Conservation (phyloP, 1,284 basidiomycete genomes). For the Psilocybe mexicana region DNA sequence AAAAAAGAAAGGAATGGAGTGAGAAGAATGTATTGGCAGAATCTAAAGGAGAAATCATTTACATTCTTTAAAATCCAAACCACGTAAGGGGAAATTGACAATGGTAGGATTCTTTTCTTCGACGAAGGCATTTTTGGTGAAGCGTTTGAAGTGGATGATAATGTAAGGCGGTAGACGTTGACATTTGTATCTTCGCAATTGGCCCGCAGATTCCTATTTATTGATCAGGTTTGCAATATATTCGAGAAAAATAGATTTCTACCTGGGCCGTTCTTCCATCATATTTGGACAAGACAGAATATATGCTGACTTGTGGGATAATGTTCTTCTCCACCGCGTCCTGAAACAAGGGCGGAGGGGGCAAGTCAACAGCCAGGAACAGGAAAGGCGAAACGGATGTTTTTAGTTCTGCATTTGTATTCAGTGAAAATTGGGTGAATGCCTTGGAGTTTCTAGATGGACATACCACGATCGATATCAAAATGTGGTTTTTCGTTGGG, state of each 20-base stretch:
- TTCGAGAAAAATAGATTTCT: conserved; percentile 16
- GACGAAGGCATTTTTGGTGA: conserved; percentile 97
- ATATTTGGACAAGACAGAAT: conserved; percentile 93
- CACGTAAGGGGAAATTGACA: conserved; percentile 93
- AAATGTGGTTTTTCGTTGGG: conserved; percentile 81
- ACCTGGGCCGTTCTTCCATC: conserved; percentile 90
- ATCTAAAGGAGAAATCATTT: conserved; percentile 33
- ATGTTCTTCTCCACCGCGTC: conserved; percentile 96
- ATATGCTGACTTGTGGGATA: conserved; percentile 94
- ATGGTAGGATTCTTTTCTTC: conserved; percentile 99
- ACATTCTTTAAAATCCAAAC: conserved; percentile 92
- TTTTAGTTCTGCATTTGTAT: conserved; percentile 70
- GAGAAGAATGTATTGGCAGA: conserved; percentile 20
- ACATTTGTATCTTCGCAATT: conserved; percentile 88
- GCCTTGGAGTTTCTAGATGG: conserved; percentile 5
- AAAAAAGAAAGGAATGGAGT: conserved; percentile 15
- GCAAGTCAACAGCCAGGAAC: conserved; percentile 93
- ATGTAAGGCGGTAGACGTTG: conserved; percentile 89
- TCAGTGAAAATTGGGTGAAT: background rate
- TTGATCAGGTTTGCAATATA: conserved; percentile 8
- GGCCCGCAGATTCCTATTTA: conserved; percentile 78
- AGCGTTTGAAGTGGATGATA: conserved; percentile 94
- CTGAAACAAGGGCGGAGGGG: conserved; percentile 95
- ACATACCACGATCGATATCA: conserved; percentile 85
- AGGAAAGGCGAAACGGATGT: conserved; percentile 89